Evolutionary conservation across 2,329 filamentous ascomycete species (phyloP).

Genomic region (Ophiocordyceps unilateralis): DNA sequence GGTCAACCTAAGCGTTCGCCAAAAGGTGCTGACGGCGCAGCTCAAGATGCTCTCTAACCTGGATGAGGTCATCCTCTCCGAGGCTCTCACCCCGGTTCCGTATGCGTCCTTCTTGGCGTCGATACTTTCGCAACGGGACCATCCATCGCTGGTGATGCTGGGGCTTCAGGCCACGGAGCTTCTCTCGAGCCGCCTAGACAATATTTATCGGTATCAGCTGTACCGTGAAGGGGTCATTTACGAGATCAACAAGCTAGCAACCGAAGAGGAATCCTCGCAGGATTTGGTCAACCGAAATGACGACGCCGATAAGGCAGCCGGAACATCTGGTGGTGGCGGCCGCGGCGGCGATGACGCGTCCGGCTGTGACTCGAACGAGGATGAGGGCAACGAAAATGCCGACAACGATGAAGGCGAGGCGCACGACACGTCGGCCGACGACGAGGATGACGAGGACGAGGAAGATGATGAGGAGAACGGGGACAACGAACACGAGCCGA

Average conservation of each 20-base stretch:
- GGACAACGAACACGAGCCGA: constrained; percentile 31
- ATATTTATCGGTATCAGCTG: constrained; percentile 89
- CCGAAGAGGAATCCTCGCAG: constrained; percentile 17
- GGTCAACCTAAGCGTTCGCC: constrained; percentile 82
- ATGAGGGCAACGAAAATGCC: constrained; percentile 5
- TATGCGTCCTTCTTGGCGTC: constrained; percentile 93
- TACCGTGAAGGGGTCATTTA: constrained; percentile 91
- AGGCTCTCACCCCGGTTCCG: constrained; percentile 71
- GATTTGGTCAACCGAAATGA: constrained; percentile 2
- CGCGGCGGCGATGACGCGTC: constrained; percentile 7
- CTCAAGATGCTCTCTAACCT: constrained; percentile 95
- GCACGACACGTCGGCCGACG: constrained; percentile 4
- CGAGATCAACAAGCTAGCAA: constrained; percentile 71
- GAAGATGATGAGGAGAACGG: constrained; percentile 33
- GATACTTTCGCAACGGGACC: constrained; percentile 89
- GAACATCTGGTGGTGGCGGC: not conserved
- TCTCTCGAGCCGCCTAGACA: constrained; percentile 64
- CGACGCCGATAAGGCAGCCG: constrained; percentile 10
- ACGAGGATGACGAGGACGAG: constrained; percentile 24
- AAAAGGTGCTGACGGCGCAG: constrained; percentile 91
- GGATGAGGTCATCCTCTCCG: constrained; percentile 68
- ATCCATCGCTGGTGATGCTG: constrained; percentile 69
- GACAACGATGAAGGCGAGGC: not conserved
- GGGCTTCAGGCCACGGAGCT: constrained; percentile 83
- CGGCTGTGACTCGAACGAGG: constrained; percentile 12